Base-by-base conservation (phyloP, 768 basidiomycete species). In the Rhodotorula babjevae region DNA sequence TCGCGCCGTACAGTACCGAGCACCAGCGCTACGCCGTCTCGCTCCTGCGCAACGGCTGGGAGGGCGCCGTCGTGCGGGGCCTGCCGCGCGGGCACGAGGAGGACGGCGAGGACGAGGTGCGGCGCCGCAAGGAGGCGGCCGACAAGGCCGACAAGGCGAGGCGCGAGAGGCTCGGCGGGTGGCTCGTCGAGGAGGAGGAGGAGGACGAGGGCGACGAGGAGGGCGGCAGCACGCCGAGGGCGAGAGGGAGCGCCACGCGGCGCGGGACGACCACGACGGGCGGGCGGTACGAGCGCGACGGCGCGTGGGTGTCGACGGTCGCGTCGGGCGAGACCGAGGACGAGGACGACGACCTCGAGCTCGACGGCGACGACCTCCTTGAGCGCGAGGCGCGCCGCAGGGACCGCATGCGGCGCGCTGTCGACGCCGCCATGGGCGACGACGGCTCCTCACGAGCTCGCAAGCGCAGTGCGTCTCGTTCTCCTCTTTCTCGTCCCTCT, bases 1-100 rank as follows among this genome's bases (percentile, higher is more conserved):
- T 76, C 31, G 69, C 69, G 10, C 77, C 77, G 6, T 77, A 72
- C 68, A 67, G 74, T 18, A 65, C 60, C 53, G 77, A 77, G 53
- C 69, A 73, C 40, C 53, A 67, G 6, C 40, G 33, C n/a, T 78
- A 78, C 66, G 63, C 67, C 0, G 44, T 47, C 33, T 31, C 55
- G 10, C 63, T 78, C 16, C 63, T 68, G 29, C 36, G 36, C 27
- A 75, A 75, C 56, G 69, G 72, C 0, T 78, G 77, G 77, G 65
- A 65, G 15, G 77, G 74, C 57, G 77, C 77, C 6, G 75, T 78
- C 42, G 70, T 78, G 14, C 66, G 19, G 42, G 50, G 14, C 40
- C 53, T 21, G 44, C 44, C 44, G 44, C 12, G 14, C 44, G 44
- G 44, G 6, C 14, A 12, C 60, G 60, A 10, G 12, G 40, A 16